These are phyloP conservation scores for Rubia balearica DNA, from an alignment of 305 asterid species.

Conservation along the genomic window DNA sequence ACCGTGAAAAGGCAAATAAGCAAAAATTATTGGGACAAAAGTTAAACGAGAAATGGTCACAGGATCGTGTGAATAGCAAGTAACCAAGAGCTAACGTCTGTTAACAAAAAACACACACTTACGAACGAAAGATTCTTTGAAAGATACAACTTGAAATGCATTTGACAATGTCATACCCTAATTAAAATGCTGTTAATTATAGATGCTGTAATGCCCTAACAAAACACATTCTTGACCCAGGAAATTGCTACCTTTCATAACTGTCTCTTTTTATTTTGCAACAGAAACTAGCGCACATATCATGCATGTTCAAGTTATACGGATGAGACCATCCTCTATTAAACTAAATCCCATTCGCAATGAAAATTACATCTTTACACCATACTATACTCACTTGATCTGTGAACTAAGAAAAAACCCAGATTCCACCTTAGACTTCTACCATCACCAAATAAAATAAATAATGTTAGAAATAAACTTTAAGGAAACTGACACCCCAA, in stretches of 20 bases:
- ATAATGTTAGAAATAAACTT: not conserved
- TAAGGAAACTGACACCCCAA: not conserved
- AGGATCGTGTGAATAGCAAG: not conserved
- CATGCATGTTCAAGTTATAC: not conserved
- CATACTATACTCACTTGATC: not conserved
- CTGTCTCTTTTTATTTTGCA: not conserved
- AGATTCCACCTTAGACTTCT: not conserved
- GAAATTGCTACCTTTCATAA: not conserved
- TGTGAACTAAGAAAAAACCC: not conserved
- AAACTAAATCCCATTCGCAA: not conserved
- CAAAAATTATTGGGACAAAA: too few relatives aligned
- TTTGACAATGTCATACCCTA: not conserved
- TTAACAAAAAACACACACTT: not conserved
- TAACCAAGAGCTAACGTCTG: not conserved
- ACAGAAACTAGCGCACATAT: not conserved
- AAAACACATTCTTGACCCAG: not conserved
- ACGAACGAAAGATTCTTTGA: not conserved
- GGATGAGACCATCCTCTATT: not conserved
- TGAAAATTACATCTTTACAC: not conserved
- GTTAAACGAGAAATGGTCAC: not conserved
- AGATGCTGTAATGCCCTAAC: not conserved
- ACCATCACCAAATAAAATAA: not conserved
- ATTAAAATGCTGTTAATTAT: too few relatives aligned
- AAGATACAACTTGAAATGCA: not conserved
- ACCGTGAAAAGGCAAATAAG: too few relatives aligned